Percentiles rank a stretch among this genome's conserved stretches.
Conservation (phyloP, 208 protist genomes). For the Vickermania spadyakhi region DNA sequence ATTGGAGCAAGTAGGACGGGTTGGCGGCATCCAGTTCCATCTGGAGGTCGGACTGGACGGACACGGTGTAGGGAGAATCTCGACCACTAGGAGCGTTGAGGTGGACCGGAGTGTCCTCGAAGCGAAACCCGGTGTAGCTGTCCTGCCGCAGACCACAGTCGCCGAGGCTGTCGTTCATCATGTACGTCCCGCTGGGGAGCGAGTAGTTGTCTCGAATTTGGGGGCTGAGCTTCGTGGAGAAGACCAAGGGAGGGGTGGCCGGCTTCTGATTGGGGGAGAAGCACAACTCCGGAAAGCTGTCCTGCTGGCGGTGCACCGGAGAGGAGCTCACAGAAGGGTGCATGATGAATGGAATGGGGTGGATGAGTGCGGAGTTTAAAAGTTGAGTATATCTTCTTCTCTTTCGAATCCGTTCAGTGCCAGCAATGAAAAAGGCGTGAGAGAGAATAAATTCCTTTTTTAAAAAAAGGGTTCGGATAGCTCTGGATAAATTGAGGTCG, state of each 20-base stretch:
- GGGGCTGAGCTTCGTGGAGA: conserved; percentile 5
- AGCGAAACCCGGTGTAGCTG: conserved; percentile 19
- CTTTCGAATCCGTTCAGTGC: too few species aligned
- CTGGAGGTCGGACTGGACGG: conserved; percentile 9
- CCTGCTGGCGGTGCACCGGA: not conserved
- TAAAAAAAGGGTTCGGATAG: too few species aligned
- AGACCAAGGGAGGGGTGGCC: conserved; percentile 25
- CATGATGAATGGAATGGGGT: too few species aligned
- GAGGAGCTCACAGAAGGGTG: not conserved
- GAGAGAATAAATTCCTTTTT: too few species aligned
- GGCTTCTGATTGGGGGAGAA: conserved; percentile 7
- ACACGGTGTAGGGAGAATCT: conserved; percentile 32
- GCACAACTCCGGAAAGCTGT: not conserved
- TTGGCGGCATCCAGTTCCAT: conserved; percentile 14
- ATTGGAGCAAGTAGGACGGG: not conserved
- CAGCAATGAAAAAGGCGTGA: too few species aligned
- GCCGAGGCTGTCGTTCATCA: conserved; percentile 1
- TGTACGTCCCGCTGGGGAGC: conserved; percentile 3
- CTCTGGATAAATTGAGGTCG: too few species aligned
- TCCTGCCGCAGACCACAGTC: not conserved
- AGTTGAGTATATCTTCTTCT: too few species aligned
- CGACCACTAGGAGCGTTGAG: conserved; percentile 30
- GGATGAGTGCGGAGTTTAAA: too few species aligned
- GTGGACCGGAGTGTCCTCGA: conserved; percentile 45
- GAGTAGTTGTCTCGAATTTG: conserved; percentile 3